Evolutionary conservation across 306 rosid genomes (phyloP).

Genomic region (Pterocarpus macrocarpus): DNA sequence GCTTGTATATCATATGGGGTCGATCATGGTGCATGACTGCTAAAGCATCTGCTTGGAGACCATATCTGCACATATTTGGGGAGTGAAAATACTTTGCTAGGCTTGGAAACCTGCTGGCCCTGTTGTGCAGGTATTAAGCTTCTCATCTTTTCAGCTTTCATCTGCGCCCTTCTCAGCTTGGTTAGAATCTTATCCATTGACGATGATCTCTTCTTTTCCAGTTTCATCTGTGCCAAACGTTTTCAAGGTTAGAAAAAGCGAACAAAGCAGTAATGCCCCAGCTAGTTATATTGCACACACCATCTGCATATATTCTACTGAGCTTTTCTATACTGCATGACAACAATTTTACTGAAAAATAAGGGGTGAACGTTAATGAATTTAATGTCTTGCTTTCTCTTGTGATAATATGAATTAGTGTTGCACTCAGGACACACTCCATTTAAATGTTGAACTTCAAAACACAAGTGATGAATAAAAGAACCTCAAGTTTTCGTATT

Average conservation of each 20-base stretch:
- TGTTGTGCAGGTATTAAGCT: constrained; percentile 44
- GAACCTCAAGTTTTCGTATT: constrained; percentile 85
- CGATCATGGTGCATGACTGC: constrained; percentile 39
- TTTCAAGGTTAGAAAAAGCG: constrained; percentile 20
- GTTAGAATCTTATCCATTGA: constrained; percentile 81
- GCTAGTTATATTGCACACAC: neutral
- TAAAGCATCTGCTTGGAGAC: constrained; percentile 53
- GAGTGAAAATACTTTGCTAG: constrained; percentile 38
- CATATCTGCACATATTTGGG: constrained; percentile 44
- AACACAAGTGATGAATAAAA: neutral
- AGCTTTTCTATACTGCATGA: neutral
- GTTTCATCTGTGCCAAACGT: constrained; percentile 71
- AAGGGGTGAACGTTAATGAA: neutral
- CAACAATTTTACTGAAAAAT: neutral
- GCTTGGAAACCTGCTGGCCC: constrained; percentile 45
- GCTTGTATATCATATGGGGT: neutral
- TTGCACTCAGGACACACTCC: neutral
- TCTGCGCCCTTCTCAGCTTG: constrained; percentile 77
- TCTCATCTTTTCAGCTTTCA: constrained; percentile 82
- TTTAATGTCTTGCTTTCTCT: constrained; percentile 8
- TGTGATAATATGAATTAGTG: neutral
- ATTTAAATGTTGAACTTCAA: constrained; percentile 14
- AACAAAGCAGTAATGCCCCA: neutral
- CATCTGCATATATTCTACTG: neutral
- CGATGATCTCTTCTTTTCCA: constrained; percentile 86